Evolutionary conservation across 2,329 filamentous ascomycete species (phyloP).

Genomic region (Pseudogymnoascus sp.): DNA sequence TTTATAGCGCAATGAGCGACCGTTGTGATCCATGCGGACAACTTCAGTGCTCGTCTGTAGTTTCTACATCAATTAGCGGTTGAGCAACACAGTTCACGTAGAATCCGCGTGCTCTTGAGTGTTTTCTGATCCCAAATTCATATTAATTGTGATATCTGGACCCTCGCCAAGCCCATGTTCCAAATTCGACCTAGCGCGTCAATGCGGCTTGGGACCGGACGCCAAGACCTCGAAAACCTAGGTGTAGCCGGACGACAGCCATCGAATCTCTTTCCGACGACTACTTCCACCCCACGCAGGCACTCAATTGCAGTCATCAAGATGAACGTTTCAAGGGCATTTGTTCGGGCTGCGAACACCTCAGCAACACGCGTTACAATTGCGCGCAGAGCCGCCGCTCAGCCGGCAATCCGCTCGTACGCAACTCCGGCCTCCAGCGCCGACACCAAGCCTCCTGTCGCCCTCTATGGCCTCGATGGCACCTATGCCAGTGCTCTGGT

Average conservation of each 20-base stretch:
- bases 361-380: constrained; percentile 21
- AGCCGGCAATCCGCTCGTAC: constrained; percentile 62
- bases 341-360: constrained; percentile 25
- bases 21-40: not conserved
- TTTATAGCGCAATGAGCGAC: not conserved
- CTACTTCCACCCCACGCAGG: constrained; percentile 15
- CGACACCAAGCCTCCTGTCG: constrained; percentile 73
- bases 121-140: not conserved
- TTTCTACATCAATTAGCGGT: not conserved
- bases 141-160: not conserved
- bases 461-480: constrained; percentile 92
- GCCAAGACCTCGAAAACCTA: constrained; percentile 14
- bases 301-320: constrained; percentile 23
- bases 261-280: constrained; percentile 10
- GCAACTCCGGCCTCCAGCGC: constrained; percentile 50
- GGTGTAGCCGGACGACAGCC: constrained; percentile 10
- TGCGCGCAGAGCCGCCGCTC: constrained; percentile 39
- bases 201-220: constrained; percentile 5
- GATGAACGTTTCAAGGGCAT: constrained; percentile 26
- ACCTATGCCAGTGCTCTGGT: constrained; percentile 98
- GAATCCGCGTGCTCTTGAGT: not conserved
- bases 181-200: not conserved
- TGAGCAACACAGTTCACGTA: not conserved
- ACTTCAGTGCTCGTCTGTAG: not conserved
- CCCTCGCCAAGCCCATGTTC: not conserved